These are phyloP conservation scores for Paramecium caudatum DNA, from an alignment of 73 alveolate genomes.

Conservation along the genomic window DNA sequence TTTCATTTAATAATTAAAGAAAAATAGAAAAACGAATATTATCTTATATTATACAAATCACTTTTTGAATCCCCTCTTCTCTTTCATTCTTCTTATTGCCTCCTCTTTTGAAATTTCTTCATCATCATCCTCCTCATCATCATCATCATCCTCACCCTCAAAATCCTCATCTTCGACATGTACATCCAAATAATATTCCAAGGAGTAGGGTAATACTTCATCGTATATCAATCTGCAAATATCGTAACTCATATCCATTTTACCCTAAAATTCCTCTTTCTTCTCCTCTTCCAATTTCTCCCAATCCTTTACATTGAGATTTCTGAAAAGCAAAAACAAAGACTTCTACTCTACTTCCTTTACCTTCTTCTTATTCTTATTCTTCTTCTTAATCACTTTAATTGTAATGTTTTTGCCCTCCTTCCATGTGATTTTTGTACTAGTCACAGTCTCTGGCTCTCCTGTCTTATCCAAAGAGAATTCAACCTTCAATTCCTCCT, in stretches of 20 bases:
- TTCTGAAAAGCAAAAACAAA: conserved; percentile 13
- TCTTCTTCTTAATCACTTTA: conserved; percentile 58
- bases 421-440: conserved; percentile 55
- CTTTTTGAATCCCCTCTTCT: conserved; percentile 58
- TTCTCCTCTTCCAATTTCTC: conserved; percentile 38
- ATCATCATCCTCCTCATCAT: conserved; percentile 41
- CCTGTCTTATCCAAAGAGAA: conserved; percentile 11
- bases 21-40: conserved; percentile 50
- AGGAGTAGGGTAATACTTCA: conserved; percentile 49
- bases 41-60: conserved; percentile 51
- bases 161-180: conserved; percentile 66
- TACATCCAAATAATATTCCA: conserved; percentile 65
- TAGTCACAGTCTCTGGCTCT: conserved; percentile 13
- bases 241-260: conserved; percentile 61
- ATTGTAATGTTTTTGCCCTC: conserved; percentile 40
- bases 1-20: conserved; percentile 17
- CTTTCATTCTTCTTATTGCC: conserved; percentile 64
- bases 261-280: not conserved
- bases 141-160: conserved; percentile 33
- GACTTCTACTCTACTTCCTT: conserved; percentile 45
- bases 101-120: conserved; percentile 68
- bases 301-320: conserved; percentile 4
- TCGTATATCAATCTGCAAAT: conserved; percentile 62
- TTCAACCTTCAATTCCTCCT: not conserved
- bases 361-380: conserved; percentile 20